phyloP scores from a whole-genome alignment of 2,329 filamentous ascomycete genomes.

The Ceratocystis smalleyi region DNA sequence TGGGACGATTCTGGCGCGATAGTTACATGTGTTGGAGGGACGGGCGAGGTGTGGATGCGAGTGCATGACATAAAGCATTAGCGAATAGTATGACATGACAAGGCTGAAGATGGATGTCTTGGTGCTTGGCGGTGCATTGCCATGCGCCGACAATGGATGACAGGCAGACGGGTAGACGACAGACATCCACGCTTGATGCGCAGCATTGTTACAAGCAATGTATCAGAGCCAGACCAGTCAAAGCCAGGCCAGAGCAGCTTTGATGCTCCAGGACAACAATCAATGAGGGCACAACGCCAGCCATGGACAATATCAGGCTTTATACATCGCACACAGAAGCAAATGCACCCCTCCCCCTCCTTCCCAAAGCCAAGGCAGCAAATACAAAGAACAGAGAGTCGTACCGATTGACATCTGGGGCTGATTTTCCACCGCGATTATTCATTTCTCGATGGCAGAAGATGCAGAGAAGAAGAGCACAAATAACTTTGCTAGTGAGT shows the following conservation, averaged over 20 bases:
- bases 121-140: neutral
- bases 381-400: slow-evolving; percentile 24
- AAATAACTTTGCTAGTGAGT: slow-evolving; percentile 1
- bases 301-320: slow-evolving; percentile 3
- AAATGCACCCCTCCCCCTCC: neutral
- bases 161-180: neutral
- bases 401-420: slow-evolving; percentile 97
- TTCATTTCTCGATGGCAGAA: slow-evolving; percentile 59
- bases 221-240: neutral
- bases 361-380: slow-evolving; percentile 18
- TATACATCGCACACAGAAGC: slow-evolving; percentile 5
- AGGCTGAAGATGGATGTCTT: neutral
- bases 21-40: neutral
- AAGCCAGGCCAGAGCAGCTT: neutral
- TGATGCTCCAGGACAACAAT: neutral
- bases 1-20: neutral
- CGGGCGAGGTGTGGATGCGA: neutral
- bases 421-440: slow-evolving; percentile 93
- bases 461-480: slow-evolving; percentile 6
- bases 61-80: neutral
- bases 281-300: neutral
- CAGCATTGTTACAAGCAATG: slow-evolving; percentile 12
- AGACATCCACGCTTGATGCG: slow-evolving; percentile 1
- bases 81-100: neutral
- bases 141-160: neutral